Base-by-base conservation (phyloP, 163 green algal species). In the Chlamydomonas reinhardtii region DNA sequence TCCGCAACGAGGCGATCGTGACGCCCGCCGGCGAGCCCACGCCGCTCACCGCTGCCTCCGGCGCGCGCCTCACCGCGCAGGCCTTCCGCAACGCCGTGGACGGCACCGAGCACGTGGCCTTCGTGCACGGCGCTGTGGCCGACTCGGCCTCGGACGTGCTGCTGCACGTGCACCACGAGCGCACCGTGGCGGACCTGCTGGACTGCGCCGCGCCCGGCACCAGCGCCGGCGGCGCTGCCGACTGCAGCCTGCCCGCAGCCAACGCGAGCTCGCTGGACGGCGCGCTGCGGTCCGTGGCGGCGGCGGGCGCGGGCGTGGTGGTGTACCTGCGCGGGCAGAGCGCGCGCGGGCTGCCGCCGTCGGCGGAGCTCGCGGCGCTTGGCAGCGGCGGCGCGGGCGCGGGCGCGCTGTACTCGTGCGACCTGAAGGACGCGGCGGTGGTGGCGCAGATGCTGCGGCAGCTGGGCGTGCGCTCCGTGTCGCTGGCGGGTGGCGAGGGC, bases 361-460 rank as follows among this genome's bases (percentile, higher is more conserved):
- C 90, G 20, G 86, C 93, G 27, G 94, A 98, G 90, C 88, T 98
- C 19, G 29, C 88, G n/a, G 92, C 90, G 27, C 95, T 95, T 27
- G 76, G 75, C 24, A 19, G 68, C 34, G 14, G n/a, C 22, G 29
- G n/a, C 17, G 62, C 48, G 31, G 74, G 65, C 84, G 72, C 82
- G 76, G 83, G 85, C 71, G 89, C 93, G 66, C 91, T 93, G n/a
- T 82, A 78, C 37, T 14, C 48, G 14, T 39, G 72, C 31, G 96
- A 98, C 85, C 84, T 96, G 32, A 84, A 92, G 27, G 95, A 98
- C 64, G 96, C 96, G 66, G 94, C 92, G 32, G 80, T 96, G 25
- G 96, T 91, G 20, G 95, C 97, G 31, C 95, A 97, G 86, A 98
- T 99, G 74, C 77, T 98, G 65, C 83, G 75, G 2, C 90, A 96